These are phyloP conservation scores for Clarireedia paspali DNA, from an alignment of 2,329 filamentous ascomycete species.

Conservation along the genomic window DNA sequence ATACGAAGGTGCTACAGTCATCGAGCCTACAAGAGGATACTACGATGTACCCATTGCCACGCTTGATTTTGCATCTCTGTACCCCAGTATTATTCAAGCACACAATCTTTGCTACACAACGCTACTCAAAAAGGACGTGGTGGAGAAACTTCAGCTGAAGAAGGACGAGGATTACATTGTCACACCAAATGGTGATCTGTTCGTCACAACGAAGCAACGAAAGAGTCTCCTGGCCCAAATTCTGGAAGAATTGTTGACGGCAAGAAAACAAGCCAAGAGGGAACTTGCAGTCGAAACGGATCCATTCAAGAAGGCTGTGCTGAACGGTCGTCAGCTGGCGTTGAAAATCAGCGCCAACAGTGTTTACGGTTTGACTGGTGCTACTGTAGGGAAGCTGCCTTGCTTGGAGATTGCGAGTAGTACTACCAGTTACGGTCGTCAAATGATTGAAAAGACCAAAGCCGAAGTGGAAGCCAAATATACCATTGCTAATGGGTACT, in stretches of 20 bases:
- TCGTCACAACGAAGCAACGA: constrained; percentile 78
- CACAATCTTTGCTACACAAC: constrained; percentile 99
- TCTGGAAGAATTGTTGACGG: constrained; percentile 84
- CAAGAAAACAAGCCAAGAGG: constrained; percentile 89
- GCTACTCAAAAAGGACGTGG: constrained; percentile 66
- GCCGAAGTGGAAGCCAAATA: constrained; percentile 88
- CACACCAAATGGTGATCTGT: constrained; percentile 89
- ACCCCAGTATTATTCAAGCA: constrained; percentile 97
- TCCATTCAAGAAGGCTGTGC: constrained; percentile 92
- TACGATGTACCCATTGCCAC: constrained; percentile 94
- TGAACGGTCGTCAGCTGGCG: constrained; percentile 94
- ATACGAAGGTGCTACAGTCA: constrained; percentile 96
- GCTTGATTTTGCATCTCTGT: constrained; percentile 96
- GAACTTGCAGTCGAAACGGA: constrained; percentile 86
- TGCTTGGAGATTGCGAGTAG: constrained; percentile 94
- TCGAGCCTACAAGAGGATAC: constrained; percentile 87
- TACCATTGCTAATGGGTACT: constrained; percentile 88
- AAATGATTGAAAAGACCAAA: constrained; percentile 99
- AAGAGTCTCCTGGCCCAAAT: constrained; percentile 93
- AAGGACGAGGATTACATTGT: constrained; percentile 95
- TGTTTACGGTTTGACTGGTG: constrained; percentile 94
- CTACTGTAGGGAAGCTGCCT: constrained; percentile 89
- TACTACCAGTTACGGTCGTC: constrained; percentile 91
- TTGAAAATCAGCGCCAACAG: constrained; percentile 96
- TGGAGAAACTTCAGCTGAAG: constrained; percentile 68